Conservation (phyloP, 2,329 filamentous ascomycete species). For the Coniochaeta sp. region DNA sequence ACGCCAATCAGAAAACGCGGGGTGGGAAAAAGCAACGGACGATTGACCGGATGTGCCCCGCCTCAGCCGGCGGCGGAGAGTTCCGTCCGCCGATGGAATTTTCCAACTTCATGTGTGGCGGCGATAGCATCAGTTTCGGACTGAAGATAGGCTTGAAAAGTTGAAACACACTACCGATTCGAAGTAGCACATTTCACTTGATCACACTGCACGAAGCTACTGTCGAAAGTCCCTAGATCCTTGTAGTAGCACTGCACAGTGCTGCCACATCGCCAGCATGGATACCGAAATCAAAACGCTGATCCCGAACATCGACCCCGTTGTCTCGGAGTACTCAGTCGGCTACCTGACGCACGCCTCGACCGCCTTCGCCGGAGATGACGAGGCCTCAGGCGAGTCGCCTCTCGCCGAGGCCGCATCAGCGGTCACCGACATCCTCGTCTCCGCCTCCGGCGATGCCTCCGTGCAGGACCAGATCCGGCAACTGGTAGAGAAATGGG, state of each 20-base stretch:
- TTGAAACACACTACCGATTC: background rate
- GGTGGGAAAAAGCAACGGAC: background rate
- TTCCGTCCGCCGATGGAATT: background rate
- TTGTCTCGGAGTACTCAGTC: conserved; percentile 86
- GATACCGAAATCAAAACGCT: conserved; percentile 80
- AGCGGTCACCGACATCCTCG: conserved; percentile 76
- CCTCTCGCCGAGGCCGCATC: conserved; percentile 79
- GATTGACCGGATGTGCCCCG: background rate
- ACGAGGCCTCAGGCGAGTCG: conserved; percentile 59
- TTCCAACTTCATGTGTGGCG: background rate
- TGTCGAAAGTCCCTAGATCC: background rate
- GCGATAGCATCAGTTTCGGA: background rate
- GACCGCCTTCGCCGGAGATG: conserved; percentile 66
- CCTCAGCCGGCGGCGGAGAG: background rate
- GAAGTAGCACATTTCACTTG: no score
- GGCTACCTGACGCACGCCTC: conserved; percentile 94
- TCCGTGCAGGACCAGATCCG: conserved; percentile 72
- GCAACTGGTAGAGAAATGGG: conserved; percentile 83
- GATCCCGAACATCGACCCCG: conserved; percentile 79
- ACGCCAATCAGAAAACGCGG: background rate
- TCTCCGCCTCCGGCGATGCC: conserved; percentile 86
- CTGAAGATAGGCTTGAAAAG: background rate
- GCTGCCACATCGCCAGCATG: conserved; percentile 52
- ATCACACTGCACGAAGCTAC: background rate
- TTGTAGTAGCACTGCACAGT: background rate